A percentile compares a stretch with the other conserved stretches of the same genome.
These are phyloP conservation scores for Lentinula detonsa DNA, from an alignment of 768 basidiomycete species.

Conservation along the genomic window DNA sequence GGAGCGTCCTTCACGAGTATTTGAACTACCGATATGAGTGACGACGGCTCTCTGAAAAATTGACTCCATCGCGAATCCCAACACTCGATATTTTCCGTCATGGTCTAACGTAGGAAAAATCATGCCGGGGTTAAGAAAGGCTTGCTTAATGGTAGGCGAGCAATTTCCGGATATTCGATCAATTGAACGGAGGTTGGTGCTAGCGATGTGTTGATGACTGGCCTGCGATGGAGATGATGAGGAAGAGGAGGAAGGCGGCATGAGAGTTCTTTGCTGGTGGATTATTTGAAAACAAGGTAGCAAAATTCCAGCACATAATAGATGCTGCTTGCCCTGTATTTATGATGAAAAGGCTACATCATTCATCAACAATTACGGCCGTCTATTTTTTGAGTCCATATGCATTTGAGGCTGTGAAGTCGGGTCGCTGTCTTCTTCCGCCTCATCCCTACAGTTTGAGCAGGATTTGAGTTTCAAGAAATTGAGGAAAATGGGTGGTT, in stretches of 20 bases:
- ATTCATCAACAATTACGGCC: not conserved
- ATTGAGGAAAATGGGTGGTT: not conserved
- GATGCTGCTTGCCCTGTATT: not conserved
- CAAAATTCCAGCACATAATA: not conserved
- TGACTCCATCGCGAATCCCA: slow-evolving; percentile 2
- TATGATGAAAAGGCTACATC: not conserved
- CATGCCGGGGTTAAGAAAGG: not conserved
- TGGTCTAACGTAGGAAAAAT: not conserved
- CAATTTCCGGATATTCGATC: not conserved
- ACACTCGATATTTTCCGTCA: not conserved
- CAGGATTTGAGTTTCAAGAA: not conserved
- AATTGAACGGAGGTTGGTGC: not conserved
- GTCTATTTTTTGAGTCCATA: not conserved
- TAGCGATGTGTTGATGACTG: not conserved
- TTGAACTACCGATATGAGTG: not conserved
- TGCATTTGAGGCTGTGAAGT: not conserved
- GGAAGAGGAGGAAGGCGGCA: not conserved
- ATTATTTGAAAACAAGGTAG: not conserved
- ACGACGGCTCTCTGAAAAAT: not conserved
- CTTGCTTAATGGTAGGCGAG: not conserved
- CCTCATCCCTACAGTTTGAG: not conserved
- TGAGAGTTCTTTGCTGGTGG: not conserved
- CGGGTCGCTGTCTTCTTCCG: not conserved
- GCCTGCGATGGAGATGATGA: no score
- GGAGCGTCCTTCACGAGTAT: not conserved